Evolutionary conservation across 371 early-diverging fungal genomes (phyloP).

Genomic region (Capillidium heterosporum): DNA sequence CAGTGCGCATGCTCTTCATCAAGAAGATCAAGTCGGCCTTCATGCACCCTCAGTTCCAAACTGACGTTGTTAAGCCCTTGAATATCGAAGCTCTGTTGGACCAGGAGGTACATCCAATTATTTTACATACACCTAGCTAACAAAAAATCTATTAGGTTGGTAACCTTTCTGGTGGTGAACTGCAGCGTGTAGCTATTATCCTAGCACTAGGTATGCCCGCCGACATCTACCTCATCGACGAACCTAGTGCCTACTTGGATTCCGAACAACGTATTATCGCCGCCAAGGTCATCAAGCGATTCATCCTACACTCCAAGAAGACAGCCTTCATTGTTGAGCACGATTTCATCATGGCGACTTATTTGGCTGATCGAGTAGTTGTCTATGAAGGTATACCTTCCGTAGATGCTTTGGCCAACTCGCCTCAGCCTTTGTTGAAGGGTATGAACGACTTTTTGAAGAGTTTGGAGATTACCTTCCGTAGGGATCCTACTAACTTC

Average conservation of each 20-base stretch:
- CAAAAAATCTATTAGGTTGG: conserved; percentile 3
- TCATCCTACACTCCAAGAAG: conserved; percentile 94
- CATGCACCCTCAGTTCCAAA: conserved; percentile 92
- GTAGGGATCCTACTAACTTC: conserved; percentile 97
- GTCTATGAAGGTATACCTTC: conserved; percentile 95
- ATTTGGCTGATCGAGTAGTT: conserved; percentile 97
- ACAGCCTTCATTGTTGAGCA: conserved; percentile 99
- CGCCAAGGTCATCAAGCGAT: conserved; percentile 98
- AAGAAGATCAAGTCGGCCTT: conserved; percentile 84
- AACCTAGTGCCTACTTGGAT: conserved; percentile 99
- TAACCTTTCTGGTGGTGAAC: conserved; percentile 97
- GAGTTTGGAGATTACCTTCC: conserved; percentile 94
- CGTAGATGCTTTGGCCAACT: conserved; percentile 57
- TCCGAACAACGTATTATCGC: conserved; percentile 99
- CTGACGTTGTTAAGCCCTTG: conserved; percentile 96
- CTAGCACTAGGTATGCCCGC: conserved; percentile 92
- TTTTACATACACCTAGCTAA: not conserved
- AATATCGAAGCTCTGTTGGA: conserved; percentile 89
- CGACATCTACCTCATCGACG: conserved; percentile 98
- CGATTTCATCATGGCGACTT: conserved; percentile 99
- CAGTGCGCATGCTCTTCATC: conserved; percentile 91
- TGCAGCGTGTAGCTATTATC: conserved; percentile 98
- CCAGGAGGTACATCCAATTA: conserved; percentile 43
- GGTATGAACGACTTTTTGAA: conserved; percentile 99
- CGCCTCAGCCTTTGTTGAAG: conserved; percentile 78